Percentiles rank a stretch among this genome's conserved stretches.
These are phyloP conservation scores for Clarireedia hainanense DNA, from an alignment of 2,329 filamentous ascomycete genomes.

Conservation along the genomic window DNA sequence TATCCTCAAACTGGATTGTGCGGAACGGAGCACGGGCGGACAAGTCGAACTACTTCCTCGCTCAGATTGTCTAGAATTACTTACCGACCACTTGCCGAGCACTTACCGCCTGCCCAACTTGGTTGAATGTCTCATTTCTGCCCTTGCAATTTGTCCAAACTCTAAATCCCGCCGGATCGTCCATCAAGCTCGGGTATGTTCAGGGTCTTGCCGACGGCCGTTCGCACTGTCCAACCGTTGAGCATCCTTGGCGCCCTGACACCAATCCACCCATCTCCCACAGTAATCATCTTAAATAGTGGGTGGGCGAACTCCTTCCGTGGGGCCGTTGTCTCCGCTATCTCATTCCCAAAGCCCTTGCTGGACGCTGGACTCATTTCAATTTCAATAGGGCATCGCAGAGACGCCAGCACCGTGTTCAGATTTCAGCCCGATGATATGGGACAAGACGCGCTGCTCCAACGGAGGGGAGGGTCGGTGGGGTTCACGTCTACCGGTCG, in stretches of 20 bases:
- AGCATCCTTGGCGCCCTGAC: not conserved
- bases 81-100: no score
- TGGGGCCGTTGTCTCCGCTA: not conserved
- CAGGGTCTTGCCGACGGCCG: slow-evolving; percentile 6
- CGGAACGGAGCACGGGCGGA: no score
- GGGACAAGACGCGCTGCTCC: not conserved
- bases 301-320: not conserved
- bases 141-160: not conserved
- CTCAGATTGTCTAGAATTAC: no score
- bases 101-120: no score
- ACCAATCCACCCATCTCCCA: not conserved
- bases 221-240: slow-evolving; percentile 7
- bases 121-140: not conserved
- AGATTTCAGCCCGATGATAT: no score
- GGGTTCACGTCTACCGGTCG: not conserved
- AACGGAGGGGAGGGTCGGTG: not conserved
- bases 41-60: no score
- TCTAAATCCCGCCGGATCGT: slow-evolving; percentile 6
- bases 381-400: not conserved
- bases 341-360: not conserved
- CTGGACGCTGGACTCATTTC: not conserved
- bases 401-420: no score
- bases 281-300: not conserved
- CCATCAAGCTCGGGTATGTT: slow-evolving; percentile 5
- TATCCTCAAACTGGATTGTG: no score